Conservation (phyloP, 164 flowering plant genomes). For the Magnolia kwangsiensis region DNA sequence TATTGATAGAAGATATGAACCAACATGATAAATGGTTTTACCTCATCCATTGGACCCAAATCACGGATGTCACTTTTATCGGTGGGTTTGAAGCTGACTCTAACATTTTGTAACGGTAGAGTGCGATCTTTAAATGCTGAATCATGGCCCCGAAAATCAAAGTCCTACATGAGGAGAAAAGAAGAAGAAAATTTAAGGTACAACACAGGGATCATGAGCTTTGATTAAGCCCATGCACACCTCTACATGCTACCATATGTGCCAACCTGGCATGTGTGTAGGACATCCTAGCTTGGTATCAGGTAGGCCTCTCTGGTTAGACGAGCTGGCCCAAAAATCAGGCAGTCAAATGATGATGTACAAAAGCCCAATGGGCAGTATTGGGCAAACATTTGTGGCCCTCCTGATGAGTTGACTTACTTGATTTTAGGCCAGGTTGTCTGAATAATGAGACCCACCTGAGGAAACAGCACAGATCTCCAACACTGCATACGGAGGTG, state of each 20-base stretch:
- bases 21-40: slow-evolving; percentile 10
- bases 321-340: neutral
- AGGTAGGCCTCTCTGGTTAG: neutral
- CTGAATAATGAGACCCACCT: neutral
- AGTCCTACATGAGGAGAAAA: slow-evolving; percentile 45
- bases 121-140: slow-evolving; percentile 82
- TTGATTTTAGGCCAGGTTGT: neutral
- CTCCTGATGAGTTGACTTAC: neutral
- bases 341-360: neutral
- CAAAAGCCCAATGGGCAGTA: neutral
- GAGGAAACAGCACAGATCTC: neutral
- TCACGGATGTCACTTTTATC: slow-evolving; percentile 70
- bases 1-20: neutral
- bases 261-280: neutral
- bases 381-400: neutral
- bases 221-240: neutral
- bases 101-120: slow-evolving; percentile 71
- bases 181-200: neutral
- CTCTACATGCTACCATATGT: neutral
- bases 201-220: neutral
- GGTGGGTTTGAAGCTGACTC: slow-evolving; percentile 85
- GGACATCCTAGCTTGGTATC: neutral
- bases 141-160: slow-evolving; percentile 77
- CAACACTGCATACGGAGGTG: neutral
- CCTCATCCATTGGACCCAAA: slow-evolving; percentile 83